A percentile compares a stretch with the other conserved stretches of the same genome.
These are phyloP conservation scores for Lichtheimia corymbifera DNA, from an alignment of 371 early-diverging fungal genomes.

Conservation along the genomic window DNA sequence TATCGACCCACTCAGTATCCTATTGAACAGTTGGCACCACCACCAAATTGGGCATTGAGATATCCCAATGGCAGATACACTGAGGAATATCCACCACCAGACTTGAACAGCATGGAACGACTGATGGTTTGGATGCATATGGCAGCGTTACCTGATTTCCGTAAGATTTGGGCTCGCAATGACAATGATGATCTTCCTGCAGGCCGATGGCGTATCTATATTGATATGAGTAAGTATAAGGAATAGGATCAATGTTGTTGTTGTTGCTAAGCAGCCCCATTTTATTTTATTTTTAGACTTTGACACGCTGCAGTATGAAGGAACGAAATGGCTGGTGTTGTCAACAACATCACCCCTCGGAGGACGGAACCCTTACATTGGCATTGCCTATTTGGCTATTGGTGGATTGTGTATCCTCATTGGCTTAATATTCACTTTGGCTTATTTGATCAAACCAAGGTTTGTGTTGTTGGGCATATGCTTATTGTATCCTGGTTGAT, in stretches of 20 bases:
- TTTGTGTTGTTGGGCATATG: slow-evolving; percentile 21
- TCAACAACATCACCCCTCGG: slow-evolving; percentile 91
- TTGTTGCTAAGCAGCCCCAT: not conserved
- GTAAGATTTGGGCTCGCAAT: slow-evolving; percentile 92
- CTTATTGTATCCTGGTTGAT: not conserved
- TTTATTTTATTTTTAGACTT: slow-evolving; percentile 57
- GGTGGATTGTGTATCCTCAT: slow-evolving; percentile 84
- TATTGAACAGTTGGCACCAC: slow-evolving; percentile 57
- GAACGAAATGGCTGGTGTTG: slow-evolving; percentile 92
- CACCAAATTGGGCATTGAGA: slow-evolving; percentile 75
- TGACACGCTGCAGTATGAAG: slow-evolving; percentile 80
- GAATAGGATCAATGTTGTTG: not conserved
- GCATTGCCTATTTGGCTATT: slow-evolving; percentile 89
- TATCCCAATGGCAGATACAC: slow-evolving; percentile 63
- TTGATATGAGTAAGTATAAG: slow-evolving; percentile 66
- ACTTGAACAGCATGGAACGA: slow-evolving; percentile 73
- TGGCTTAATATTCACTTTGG: slow-evolving; percentile 80
- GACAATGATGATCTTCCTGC: slow-evolving; percentile 51
- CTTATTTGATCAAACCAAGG: slow-evolving; percentile 88
- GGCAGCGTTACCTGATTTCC: slow-evolving; percentile 94
- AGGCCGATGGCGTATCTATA: slow-evolving; percentile 66
- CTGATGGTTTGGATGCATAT: slow-evolving; percentile 99
- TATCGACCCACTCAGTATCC: slow-evolving; percentile 63
- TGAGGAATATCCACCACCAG: slow-evolving; percentile 65
- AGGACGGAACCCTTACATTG: slow-evolving; percentile 94